Base-by-base conservation (phyloP, 352 stramenopile genomes). In the Pythium utonaiense region DNA sequence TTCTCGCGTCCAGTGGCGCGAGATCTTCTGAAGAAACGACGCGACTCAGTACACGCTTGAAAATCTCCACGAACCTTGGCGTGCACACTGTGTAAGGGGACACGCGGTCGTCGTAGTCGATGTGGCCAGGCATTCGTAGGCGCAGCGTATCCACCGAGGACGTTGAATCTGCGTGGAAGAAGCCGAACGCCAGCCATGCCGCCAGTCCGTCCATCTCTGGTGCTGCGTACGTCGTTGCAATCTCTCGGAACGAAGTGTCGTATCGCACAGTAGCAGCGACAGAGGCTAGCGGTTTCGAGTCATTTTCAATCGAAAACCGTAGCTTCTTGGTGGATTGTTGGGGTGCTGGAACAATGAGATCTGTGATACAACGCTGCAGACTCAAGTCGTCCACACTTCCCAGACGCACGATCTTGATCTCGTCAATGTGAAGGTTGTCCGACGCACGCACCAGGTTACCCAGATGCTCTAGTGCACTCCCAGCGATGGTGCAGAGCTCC, bases 111-210 rank as follows among this genome's bases (percentile, higher is more conserved):
- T 52, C 33, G 27, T 33, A 55, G 12, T 53, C 30, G 12, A 49
- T 33, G 25, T 38, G 38, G 1, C 60, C 52, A 1, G 60, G 60
- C 60, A 66, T 66, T n/a, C 53, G 60, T 1, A 66, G 19, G 45
- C 52, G 50, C 7, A 66, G 33, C 13, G 51, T 33, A 6, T 36
- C 19, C 12, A 56, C 34, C 1, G 49, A 16, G 0, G 52, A 61
- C 1, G 33, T 27, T 5, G 60, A 45, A 45, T 66, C 60, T 13
- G 34, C 36, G 17, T 64, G 57, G 19, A 64, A 64, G 4, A 64
- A 31, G 2, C 57, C 57, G 34, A 64, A 64, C 48, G 57, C 57
- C 24, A 64, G 34, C 57, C 57, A 64, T 6, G 57, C 57, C 1
- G 57, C 57, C 25, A 57, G 4, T 0, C 45, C 24, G 25, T 42